Conservation (phyloP, 2,329 filamentous ascomycete genomes). For the Cladosporium sp. region DNA sequence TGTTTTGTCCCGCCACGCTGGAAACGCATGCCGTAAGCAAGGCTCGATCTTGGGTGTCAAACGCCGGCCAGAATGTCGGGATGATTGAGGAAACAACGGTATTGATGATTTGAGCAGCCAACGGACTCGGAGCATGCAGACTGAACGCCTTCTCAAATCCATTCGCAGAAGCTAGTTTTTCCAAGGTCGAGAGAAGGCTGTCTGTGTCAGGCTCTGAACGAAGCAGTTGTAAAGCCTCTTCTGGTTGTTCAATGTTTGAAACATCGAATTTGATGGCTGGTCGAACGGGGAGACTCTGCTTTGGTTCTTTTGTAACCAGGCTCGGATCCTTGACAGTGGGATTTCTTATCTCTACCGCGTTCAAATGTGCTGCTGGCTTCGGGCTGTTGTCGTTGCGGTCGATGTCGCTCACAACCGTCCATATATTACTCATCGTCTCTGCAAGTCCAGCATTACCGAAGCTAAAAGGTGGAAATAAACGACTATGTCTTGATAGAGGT, state of each 20-base stretch:
- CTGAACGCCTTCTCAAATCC: constrained; percentile 42
- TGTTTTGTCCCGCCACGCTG: constrained; percentile 73
- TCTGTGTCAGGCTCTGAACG: constrained; percentile 37
- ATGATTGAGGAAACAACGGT: constrained; percentile 69
- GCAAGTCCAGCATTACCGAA: no score
- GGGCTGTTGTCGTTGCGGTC: not conserved
- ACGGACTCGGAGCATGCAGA: constrained; percentile 60
- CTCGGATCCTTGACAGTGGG: no score
- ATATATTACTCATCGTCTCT: constrained; percentile 4
- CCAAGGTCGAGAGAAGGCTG: constrained; percentile 26
- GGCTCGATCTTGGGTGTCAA: constrained; percentile 43
- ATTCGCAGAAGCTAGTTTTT: constrained; percentile 10
- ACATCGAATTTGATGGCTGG: not conserved
- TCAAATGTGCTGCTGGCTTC: not conserved
- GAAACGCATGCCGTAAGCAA: constrained; percentile 62
- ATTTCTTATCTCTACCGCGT: constrained; percentile 3
- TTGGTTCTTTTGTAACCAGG: not conserved
- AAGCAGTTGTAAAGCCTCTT: constrained; percentile 33
- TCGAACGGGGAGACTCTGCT: not conserved
- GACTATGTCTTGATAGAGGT: no score
- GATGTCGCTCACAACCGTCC: constrained; percentile 7
- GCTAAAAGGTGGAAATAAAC: no score
- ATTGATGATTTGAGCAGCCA: constrained; percentile 71
- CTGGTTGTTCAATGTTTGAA: constrained; percentile 20
- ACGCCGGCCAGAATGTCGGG: constrained; percentile 74